Base-by-base conservation (phyloP, 1,139 yeast genomes). In the Zygosaccharomyces sapae region DNA sequence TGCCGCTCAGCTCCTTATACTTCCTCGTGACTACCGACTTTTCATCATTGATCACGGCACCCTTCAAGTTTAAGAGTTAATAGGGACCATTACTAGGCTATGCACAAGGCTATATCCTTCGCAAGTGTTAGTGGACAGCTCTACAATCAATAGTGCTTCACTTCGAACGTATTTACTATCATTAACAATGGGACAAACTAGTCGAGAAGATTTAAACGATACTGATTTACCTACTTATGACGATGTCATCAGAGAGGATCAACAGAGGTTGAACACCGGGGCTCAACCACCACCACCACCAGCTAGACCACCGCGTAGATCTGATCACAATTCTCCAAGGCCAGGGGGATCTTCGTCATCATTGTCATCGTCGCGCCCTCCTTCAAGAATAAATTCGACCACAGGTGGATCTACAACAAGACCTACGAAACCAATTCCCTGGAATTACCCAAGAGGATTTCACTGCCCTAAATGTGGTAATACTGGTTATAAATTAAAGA, bases 401-500 rank as follows among this genome's bases (percentile, higher is more conserved):
- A 9, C 48, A 29, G 13, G 31, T 27, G 31, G 31, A 12, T 10
- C 42, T 12, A 30, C 42, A 19, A 12, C 41, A 16, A 27, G 40
- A 2, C 47, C 41, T 3, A 34, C 30, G n/a, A 62, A 56, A 35
- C 58, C 59, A 12, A 69, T 84, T 3, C 95, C 95, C 0, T 86
- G 87, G 75, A 66, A 66, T 43, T 87, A 85, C 58, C 95, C 95
- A 0, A 66, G 57, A 2, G 73, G 79, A 1, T 83, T 72, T 61
- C 69, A 71, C 53, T 88, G 96, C 60, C 68, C 70, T 5, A 83
- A 83, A 58, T 88, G 96, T 68, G 70, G 75, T 48, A 88, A 88
- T 61, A 84, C 94, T 0, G 96, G 95, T 0, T 70, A 71, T 57
- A 85, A 85, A 66, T 48, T 67, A 20, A 82, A 79, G 58, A 82